These are phyloP conservation scores for Nicotiana noctiflora DNA, from an alignment of 257 asterid species.

Conservation along the genomic window DNA sequence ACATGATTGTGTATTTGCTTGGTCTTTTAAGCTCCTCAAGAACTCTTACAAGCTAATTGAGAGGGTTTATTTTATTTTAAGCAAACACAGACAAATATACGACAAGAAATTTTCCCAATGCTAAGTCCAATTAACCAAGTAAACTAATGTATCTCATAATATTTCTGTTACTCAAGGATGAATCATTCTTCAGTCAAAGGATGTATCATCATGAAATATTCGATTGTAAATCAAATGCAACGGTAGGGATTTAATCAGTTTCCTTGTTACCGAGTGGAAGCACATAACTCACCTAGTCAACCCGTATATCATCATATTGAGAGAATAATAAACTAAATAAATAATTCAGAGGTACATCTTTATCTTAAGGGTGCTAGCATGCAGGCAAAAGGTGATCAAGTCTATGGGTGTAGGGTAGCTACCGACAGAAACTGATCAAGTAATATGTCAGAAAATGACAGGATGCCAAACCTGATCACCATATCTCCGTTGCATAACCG, in stretches of 20 bases:
- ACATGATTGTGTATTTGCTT: background rate
- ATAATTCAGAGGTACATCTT: background rate
- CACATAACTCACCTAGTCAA: background rate
- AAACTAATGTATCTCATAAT: background rate
- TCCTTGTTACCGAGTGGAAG: background rate
- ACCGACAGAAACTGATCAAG: background rate
- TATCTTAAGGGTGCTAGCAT: background rate
- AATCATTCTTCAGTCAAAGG: background rate
- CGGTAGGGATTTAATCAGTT: background rate
- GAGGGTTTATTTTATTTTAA: background rate
- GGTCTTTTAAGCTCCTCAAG: background rate
- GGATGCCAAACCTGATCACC: constrained; percentile 50
- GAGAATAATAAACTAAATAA: background rate
- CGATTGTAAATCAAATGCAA: background rate
- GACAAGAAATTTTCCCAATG: background rate
- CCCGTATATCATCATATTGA: background rate
- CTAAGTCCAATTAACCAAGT: background rate
- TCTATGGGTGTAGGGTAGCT: background rate
- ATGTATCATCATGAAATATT: background rate
- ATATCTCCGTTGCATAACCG: constrained; percentile 67
- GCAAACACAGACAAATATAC: background rate
- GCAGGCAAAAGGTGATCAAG: background rate
- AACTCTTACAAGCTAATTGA: background rate
- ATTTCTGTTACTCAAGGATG: background rate
- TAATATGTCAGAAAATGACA: background rate